These are phyloP conservation scores for Anethum foeniculum DNA, from an alignment of 140 eudicot species.

Conservation along the genomic window DNA sequence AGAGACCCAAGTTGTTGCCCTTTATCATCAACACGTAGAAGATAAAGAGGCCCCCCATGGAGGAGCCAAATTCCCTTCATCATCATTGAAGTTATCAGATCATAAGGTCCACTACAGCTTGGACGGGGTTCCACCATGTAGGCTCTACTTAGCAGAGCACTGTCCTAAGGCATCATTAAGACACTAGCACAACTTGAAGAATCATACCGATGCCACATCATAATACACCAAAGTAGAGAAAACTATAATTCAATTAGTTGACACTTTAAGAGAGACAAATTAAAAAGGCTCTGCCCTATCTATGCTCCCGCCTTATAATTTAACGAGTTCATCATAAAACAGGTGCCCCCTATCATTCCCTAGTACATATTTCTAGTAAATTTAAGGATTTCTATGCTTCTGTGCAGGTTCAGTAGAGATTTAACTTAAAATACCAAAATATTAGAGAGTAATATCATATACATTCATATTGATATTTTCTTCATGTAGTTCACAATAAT, in stretches of 20 bases:
- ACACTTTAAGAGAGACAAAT: neutral
- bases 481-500: neutral
- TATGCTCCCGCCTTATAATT: neutral
- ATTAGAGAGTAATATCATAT: neutral
- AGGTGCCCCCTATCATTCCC: neutral
- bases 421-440: neutral
- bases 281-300: neutral
- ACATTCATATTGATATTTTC: neutral
- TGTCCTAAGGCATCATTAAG: neutral
- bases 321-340: neutral
- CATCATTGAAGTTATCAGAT: conserved; percentile 9
- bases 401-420: neutral
- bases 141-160: conserved; percentile 1
- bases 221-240: neutral
- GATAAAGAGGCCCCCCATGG: neutral
- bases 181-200: conserved; percentile 3
- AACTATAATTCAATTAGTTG: neutral
- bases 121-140: conserved; percentile 12
- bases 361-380: neutral
- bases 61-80: conserved; percentile 9
- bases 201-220: conserved; percentile 1
- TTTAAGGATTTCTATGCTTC: neutral
- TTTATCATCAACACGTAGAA: neutral
- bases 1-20: neutral
- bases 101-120: conserved; percentile 13